Base-by-base conservation (phyloP, 1,139 yeast species). In the Saccharomyces uvarum region DNA sequence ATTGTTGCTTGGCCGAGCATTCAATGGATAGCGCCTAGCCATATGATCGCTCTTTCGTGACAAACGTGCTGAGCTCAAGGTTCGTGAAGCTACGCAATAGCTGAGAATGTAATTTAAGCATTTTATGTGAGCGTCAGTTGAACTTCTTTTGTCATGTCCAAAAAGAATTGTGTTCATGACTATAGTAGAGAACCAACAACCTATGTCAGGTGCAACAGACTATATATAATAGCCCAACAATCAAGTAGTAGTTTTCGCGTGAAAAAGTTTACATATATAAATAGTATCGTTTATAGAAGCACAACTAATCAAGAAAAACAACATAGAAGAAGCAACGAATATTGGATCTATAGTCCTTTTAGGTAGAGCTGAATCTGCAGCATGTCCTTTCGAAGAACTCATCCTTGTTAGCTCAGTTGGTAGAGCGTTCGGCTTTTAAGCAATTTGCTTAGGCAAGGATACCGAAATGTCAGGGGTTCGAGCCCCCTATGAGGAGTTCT, bases 381-480 rank as follows among this genome's bases (percentile, higher is more conserved):
- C 6, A 7, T 2, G 5, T 31, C 33, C 14, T 29, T 52, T 56
- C n/a, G 44, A 19, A 60, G 67, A 65, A 65, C 70, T 66, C 70
- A 61, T 66, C 70, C 70, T 66, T 66, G 70, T 66, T 66, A 66
- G 70, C 71, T 68, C 71, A 65, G 68, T 64, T 65, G 69, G 68
- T 64, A 64, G 69, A 65, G 69, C 69, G 68, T 65, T 66, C 68
- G 69, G 67, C 68, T 66, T 67, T 67, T 67, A 65, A 59, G 63
- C 63, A 57, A 38, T 41, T 51, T 38, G 63, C 59, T 64, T 58
- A 60, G 56, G 59, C 69, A 61, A 64, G 68, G 69, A 60, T 54
- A 67, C 69, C 70, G 71, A 68, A 67, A 67, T 67, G 71, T 67
- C 71, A 68, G 71, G 71, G 70, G 71, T 68, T 68, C 71, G 71